Conservation (phyloP, 1,284 basidiomycete species). For the Pseudozyma hubeiensis region DNA sequence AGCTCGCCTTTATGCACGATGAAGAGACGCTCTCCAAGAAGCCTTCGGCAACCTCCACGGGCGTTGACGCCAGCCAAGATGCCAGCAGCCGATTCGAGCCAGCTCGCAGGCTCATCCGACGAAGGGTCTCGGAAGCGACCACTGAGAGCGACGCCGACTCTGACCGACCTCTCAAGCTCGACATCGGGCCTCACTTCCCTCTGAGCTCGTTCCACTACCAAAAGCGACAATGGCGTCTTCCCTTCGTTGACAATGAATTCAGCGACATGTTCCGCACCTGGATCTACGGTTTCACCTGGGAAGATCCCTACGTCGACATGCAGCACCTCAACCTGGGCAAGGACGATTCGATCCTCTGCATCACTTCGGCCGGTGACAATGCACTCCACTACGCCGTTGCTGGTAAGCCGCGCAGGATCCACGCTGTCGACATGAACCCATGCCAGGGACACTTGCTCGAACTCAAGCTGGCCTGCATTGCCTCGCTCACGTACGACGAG, state of each 20-base stretch:
- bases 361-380: slow-evolving; percentile 85
- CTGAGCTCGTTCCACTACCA: slow-evolving; percentile 83
- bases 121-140: slow-evolving; percentile 70
- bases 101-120: slow-evolving; percentile 61
- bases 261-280: slow-evolving; percentile 82
- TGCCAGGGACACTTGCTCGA: slow-evolving; percentile 83
- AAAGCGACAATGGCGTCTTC: slow-evolving; percentile 74
- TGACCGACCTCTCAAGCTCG: slow-evolving; percentile 62
- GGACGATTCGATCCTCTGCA: slow-evolving; percentile 79
- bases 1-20: slow-evolving; percentile 55
- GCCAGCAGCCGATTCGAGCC: slow-evolving; percentile 49
- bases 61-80: slow-evolving; percentile 70
- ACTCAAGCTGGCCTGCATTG: slow-evolving; percentile 78
- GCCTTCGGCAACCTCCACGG: slow-evolving; percentile 50
- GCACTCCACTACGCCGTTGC: slow-evolving; percentile 82
- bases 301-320: slow-evolving; percentile 83
- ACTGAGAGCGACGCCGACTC: slow-evolving; percentile 69
- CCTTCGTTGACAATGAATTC: slow-evolving; percentile 79
- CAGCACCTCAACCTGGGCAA: slow-evolving; percentile 75
- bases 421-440: slow-evolving; percentile 79
- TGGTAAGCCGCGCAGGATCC: slow-evolving; percentile 74
- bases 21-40: slow-evolving; percentile 35
- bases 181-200: slow-evolving; percentile 69
- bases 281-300: slow-evolving; percentile 82
- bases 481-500: slow-evolving; percentile 76